Conservation (phyloP, 2,329 filamentous ascomycete genomes). For the Colletotrichum shisoi region DNA sequence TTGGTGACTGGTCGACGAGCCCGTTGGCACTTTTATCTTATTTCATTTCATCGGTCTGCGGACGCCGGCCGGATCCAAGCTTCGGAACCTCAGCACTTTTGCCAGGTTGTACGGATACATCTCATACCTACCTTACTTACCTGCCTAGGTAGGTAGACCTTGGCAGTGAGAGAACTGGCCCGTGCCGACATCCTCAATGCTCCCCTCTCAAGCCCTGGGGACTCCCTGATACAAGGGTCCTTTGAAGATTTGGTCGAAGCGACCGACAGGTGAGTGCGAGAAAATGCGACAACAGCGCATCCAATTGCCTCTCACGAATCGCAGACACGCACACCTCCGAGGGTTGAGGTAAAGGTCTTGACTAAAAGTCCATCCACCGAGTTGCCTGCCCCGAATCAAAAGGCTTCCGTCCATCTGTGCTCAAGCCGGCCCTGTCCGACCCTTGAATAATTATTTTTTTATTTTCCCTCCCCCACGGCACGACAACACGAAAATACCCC, state of each 20-base stretch:
- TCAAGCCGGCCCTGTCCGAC: slow-evolving; percentile 23
- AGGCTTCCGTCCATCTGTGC: slow-evolving; percentile 23
- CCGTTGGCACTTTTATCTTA: slow-evolving; percentile 23
- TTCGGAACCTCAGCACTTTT: slow-evolving; percentile 7
- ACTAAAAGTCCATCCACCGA: slow-evolving; percentile 5
- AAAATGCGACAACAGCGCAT: neutral
- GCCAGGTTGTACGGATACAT: neutral
- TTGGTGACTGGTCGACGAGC: slow-evolving; percentile 23
- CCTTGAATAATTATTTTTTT: neutral
- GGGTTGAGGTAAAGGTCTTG: slow-evolving; percentile 11
- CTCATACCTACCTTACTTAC: too few species aligned
- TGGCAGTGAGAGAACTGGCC: slow-evolving; percentile 13
- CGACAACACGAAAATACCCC: slow-evolving; percentile 15
- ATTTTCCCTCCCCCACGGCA: slow-evolving; percentile 8
- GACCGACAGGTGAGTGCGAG: slow-evolving; percentile 10
- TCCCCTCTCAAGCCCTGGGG: neutral
- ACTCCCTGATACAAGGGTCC: slow-evolving; percentile 6
- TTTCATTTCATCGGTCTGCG: slow-evolving; percentile 5
- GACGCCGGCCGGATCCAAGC: slow-evolving; percentile 20
- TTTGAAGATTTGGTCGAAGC: slow-evolving; percentile 6
- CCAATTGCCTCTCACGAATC: too few species aligned
- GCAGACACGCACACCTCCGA: neutral
- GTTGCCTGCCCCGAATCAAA: slow-evolving; percentile 15
- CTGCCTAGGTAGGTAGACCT: too few species aligned
- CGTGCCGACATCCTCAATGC: slow-evolving; percentile 8